These are phyloP conservation scores for Termitomyces eurrhizus DNA, from an alignment of 768 basidiomycete genomes.

Conservation along the genomic window DNA sequence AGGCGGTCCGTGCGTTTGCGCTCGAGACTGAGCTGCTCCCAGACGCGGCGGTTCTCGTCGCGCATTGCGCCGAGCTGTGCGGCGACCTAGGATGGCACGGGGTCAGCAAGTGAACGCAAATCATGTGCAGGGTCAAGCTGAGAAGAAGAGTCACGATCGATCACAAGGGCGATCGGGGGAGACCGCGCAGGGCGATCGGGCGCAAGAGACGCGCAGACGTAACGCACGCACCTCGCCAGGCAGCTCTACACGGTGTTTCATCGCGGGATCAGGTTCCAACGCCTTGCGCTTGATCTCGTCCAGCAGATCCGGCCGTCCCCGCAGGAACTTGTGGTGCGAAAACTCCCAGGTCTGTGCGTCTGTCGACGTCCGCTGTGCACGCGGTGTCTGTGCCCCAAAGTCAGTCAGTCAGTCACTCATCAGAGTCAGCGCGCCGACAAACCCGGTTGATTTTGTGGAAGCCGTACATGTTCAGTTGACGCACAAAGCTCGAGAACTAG, in stretches of 20 bases:
- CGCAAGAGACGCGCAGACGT: background rate
- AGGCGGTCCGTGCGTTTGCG: slow-evolving; percentile 60
- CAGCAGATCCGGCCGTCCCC: slow-evolving; percentile 73
- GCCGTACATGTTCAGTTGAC: slow-evolving; percentile 95
- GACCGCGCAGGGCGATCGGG: slow-evolving; percentile 1
- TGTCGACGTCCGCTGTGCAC: slow-evolving; percentile 76
- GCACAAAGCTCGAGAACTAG: slow-evolving; percentile 90
- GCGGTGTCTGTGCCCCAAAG: slow-evolving; percentile 53
- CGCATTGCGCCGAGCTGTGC: slow-evolving; percentile 66
- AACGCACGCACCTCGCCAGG: slow-evolving; percentile 65
- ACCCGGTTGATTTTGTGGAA: slow-evolving; percentile 94
- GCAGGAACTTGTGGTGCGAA: slow-evolving; percentile 81
- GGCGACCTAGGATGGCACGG: slow-evolving; percentile 39
- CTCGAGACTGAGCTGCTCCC: slow-evolving; percentile 52
- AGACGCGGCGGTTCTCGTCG: slow-evolving; percentile 66
- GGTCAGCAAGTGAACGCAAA: background rate
- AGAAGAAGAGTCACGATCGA: background rate
- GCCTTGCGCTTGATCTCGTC: slow-evolving; percentile 88
- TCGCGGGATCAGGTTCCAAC: slow-evolving; percentile 70
- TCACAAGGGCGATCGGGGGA: background rate
- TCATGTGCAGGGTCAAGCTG: background rate
- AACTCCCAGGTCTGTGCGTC: slow-evolving; percentile 89
- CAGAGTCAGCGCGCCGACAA: slow-evolving; percentile 19
- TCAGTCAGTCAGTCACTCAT: background rate
- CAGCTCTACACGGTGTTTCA: slow-evolving; percentile 72